Evolutionary conservation across 2,329 filamentous ascomycete species (phyloP), one percentile per base, ranked within the genome.

Genomic region (Tetracladium maxilliforme): DNA sequence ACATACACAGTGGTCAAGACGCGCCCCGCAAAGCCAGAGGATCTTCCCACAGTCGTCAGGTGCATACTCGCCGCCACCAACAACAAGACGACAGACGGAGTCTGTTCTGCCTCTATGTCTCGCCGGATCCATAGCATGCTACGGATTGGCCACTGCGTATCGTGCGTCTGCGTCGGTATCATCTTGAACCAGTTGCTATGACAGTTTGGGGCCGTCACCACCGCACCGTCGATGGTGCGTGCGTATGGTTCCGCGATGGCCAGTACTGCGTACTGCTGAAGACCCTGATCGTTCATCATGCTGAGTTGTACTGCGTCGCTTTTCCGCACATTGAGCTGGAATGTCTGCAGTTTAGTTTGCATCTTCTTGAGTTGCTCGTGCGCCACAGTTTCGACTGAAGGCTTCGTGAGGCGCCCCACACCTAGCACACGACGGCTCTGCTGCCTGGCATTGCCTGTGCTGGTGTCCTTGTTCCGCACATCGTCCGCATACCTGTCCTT

Each of bases 121-220:
- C 31, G 38, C 21, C 33, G 34, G 10, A 44, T 27, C 35, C 32
- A 43, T 7, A 44, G 33, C 31, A 44, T 44, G 25, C 35, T 43
- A 24, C 33, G 26, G 16, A 42, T 34, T 17, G 33, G 31, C 34
- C 25, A 44, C 28, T 32, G 29, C n/a, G 30, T 37, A 31, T 38
- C 31, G n/a, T n/a, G n/a, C n/a, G n/a, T n/a, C n/a, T n/a, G n/a
- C n/a, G 24, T 23, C 6, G 29, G 28, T 4, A 25, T 16, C 25
- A 33, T 28, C 18, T 33, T 33, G 6, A 23, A 31, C 25, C 25
- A 33, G 10, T 33, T 29, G 9, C 14, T 20, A 13, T 33, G 29
- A 5, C 20, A 10, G 18, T 29, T 33, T 14, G 25, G 26, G 22
- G 18, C 20, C 13, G 31, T 33, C 5, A 22, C 10, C 13, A 21